These are phyloP conservation scores for Cytospora chrysosperma DNA, from an alignment of 2,329 filamentous ascomycete species.

Conservation along the genomic window DNA sequence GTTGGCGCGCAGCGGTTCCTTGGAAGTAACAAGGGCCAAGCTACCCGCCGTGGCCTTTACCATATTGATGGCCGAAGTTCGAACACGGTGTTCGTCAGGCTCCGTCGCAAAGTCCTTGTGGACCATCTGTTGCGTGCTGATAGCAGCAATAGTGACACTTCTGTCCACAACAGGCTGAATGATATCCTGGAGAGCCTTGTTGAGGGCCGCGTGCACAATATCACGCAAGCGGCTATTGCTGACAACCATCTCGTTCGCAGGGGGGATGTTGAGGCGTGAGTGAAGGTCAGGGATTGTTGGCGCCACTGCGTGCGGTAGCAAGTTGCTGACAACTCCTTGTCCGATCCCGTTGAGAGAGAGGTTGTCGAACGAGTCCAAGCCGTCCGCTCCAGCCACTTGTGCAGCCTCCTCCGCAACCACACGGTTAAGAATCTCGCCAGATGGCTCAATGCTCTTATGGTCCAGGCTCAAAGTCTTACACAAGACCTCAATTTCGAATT, in stretches of 20 bases:
- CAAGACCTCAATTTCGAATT: slow-evolving; percentile 97
- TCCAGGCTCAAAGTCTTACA: slow-evolving; percentile 92
- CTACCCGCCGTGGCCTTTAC: slow-evolving; percentile 93
- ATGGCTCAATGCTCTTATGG: slow-evolving; percentile 86
- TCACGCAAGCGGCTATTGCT: slow-evolving; percentile 65
- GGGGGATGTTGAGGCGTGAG: slow-evolving; percentile 75
- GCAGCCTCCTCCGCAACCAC: slow-evolving; percentile 61
- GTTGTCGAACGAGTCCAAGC: slow-evolving; percentile 79
- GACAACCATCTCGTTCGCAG: slow-evolving; percentile 76
- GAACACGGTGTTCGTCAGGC: slow-evolving; percentile 81
- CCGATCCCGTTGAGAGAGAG: slow-evolving; percentile 74
- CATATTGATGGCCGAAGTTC: slow-evolving; percentile 86
- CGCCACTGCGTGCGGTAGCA: slow-evolving; percentile 75
- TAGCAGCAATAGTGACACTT: slow-evolving; percentile 96
- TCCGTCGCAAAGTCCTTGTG: slow-evolving; percentile 96
- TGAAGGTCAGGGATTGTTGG: slow-evolving; percentile 82
- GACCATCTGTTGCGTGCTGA: slow-evolving; percentile 92
- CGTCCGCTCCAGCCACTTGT: slow-evolving; percentile 62
- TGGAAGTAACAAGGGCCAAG: slow-evolving; percentile 94
- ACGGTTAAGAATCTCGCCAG: slow-evolving; percentile 79
- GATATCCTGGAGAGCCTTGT: slow-evolving; percentile 89
- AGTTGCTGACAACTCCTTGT: slow-evolving; percentile 65
- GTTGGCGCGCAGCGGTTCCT: slow-evolving; percentile 92
- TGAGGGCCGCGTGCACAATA: slow-evolving; percentile 84
- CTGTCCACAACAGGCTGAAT: slow-evolving; percentile 96